These are phyloP conservation scores for Cicer cuneatum DNA, from an alignment of 306 rosid species.

Conservation along the genomic window DNA sequence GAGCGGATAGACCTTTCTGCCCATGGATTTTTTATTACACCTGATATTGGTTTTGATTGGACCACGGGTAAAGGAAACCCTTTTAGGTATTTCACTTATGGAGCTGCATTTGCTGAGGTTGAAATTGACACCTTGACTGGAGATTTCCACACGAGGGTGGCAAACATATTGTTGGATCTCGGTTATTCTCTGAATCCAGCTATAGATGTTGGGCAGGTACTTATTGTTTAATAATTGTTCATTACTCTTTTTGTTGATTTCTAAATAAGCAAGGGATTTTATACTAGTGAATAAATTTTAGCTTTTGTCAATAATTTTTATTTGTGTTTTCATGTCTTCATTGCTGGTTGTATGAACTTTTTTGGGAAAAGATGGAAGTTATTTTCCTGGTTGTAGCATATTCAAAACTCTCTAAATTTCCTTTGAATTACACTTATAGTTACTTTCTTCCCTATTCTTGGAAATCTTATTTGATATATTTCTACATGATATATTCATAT, in stretches of 20 bases:
- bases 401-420: background rate
- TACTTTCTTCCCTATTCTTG: conserved; percentile 19
- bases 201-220: conserved; percentile 90
- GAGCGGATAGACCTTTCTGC: conserved; percentile 93
- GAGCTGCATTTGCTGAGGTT: conserved; percentile 97
- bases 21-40: conserved; percentile 88
- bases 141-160: conserved; percentile 86
- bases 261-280: conserved; percentile 2
- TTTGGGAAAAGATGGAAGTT: conserved; percentile 1
- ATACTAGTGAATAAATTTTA: conserved; percentile 21
- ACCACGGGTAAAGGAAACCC: conserved; percentile 74
- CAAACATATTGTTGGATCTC: conserved; percentile 80
- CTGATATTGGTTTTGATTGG: conserved; percentile 94
- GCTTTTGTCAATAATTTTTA: conserved; percentile 24
- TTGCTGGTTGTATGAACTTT: background rate
- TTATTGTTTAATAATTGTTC: background rate
- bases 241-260: background rate
- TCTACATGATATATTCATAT: conserved; percentile 18
- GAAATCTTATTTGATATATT: conserved; percentile 20
- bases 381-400: conserved; percentile 25
- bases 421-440: conserved; percentile 16
- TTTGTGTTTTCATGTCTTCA: conserved; percentile 4
- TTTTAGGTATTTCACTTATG: conserved; percentile 86
- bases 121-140: conserved; percentile 95
- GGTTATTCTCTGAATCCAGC: conserved; percentile 95